Percentiles rank a stretch among this genome's conserved stretches.
Conservation (phyloP, 2,329 filamentous ascomycete genomes). For the Bertia moriformis region DNA sequence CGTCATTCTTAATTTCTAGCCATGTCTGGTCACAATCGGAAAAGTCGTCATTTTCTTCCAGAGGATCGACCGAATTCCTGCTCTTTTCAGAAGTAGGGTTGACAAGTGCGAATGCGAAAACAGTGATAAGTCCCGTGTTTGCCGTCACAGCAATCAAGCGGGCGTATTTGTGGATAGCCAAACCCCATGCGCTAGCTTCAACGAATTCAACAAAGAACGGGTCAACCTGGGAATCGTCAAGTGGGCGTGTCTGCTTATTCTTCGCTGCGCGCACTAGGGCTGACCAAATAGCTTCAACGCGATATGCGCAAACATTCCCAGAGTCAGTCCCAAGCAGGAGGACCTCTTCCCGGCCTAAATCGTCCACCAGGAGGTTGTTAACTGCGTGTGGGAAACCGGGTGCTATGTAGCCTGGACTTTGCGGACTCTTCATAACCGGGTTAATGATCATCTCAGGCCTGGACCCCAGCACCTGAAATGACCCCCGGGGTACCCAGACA, state of each 20-base stretch:
- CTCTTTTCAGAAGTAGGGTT: neutral
- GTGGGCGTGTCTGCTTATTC: slow-evolving; percentile 1
- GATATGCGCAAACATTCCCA: slow-evolving; percentile 61
- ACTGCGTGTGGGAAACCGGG: slow-evolving; percentile 37
- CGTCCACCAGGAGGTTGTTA: slow-evolving; percentile 56
- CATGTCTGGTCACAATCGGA: neutral
- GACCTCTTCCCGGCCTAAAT: slow-evolving; percentile 57
- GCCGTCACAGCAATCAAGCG: slow-evolving; percentile 74
- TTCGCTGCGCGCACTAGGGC: slow-evolving; percentile 9
- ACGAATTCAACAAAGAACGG: slow-evolving; percentile 67
- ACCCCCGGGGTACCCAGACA: slow-evolving; percentile 24
- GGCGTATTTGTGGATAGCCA: slow-evolving; percentile 68
- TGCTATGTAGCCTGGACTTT: slow-evolving; percentile 33
- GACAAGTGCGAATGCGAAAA: slow-evolving; percentile 26
- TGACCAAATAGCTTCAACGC: slow-evolving; percentile 33
- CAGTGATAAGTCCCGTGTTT: slow-evolving; percentile 47
- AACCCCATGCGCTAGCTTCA: slow-evolving; percentile 69
- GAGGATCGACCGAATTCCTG: neutral
- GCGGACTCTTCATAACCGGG: slow-evolving; percentile 4
- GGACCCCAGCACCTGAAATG: slow-evolving; percentile 19
- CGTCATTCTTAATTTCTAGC: neutral
- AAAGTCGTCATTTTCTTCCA: neutral
- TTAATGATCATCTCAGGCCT: slow-evolving; percentile 23
- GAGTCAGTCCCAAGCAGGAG: slow-evolving; percentile 57
- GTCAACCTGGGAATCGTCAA: slow-evolving; percentile 11